Conservation (phyloP, 2,329 filamentous ascomycete species). For the Calonectria leucothoes region DNA sequence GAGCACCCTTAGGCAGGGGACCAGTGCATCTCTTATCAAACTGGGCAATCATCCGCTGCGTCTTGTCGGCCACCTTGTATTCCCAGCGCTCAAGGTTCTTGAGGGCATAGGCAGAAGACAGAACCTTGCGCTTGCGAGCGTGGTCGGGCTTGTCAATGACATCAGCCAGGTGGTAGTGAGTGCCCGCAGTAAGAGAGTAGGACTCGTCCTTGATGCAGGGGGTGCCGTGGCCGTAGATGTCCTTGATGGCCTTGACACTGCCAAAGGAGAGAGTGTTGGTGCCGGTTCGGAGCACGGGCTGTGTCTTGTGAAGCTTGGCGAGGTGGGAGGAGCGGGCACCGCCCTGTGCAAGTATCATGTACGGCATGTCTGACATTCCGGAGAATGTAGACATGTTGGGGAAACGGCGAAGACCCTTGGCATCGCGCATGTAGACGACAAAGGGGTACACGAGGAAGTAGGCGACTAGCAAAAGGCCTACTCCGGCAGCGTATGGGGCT, state of each 20-base stretch:
- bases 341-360: constrained; percentile 36
- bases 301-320: constrained; percentile 58
- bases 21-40: constrained; percentile 56
- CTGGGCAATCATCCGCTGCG: constrained; percentile 54
- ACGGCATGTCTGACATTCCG: constrained; percentile 31
- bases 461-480: constrained; percentile 14
- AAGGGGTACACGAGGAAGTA: constrained; percentile 31
- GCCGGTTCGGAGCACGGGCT: constrained; percentile 43
- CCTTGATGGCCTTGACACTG: constrained; percentile 37
- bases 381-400: constrained; percentile 36
- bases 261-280: constrained; percentile 41
- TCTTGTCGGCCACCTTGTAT: constrained; percentile 65
- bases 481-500: constrained; percentile 27
- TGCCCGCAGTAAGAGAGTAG: constrained; percentile 57
- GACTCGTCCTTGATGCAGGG: constrained; percentile 61
- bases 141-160: constrained; percentile 65
- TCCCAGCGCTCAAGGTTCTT: constrained; percentile 67
- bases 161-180: constrained; percentile 63
- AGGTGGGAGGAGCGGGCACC: constrained; percentile 59
- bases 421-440: constrained; percentile 46
- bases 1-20: constrained; percentile 44
- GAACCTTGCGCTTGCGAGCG: constrained; percentile 60
- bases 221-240: constrained; percentile 59
- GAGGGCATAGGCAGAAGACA: constrained; percentile 63
- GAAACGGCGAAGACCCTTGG: constrained; percentile 41